A percentile compares a stretch with the other conserved stretches of the same genome.
These are phyloP conservation scores for Adenanthera pavonina DNA, from an alignment of 306 rosid genomes.

Conservation along the genomic window DNA sequence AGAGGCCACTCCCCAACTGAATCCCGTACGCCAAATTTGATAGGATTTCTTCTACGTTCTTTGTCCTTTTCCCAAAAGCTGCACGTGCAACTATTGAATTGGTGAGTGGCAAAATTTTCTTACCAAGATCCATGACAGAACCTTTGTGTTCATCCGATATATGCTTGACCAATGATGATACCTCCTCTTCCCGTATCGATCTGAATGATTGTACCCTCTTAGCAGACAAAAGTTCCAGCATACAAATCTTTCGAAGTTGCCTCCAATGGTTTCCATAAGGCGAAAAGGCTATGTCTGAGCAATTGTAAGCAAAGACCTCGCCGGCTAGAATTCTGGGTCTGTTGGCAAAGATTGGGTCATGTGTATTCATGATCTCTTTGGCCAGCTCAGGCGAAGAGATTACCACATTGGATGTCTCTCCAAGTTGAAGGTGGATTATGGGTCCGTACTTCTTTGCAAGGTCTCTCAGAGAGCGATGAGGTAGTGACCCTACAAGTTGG, in stretches of 20 bases:
- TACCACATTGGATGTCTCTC: not conserved
- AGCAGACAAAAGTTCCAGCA: not conserved
- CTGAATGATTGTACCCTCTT: not conserved
- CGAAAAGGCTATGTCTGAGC: not conserved
- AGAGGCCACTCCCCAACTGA: not conserved
- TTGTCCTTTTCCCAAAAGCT: not conserved
- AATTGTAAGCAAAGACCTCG: not conserved
- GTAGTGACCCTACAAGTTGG: not conserved
- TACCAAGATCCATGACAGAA: not conserved
- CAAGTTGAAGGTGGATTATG: not conserved
- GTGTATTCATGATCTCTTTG: not conserved
- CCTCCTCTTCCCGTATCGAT: not conserved
- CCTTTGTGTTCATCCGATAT: not conserved
- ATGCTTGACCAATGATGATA: not conserved
- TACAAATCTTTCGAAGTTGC: not conserved
- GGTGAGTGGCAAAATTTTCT: not conserved
- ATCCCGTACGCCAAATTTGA: not conserved
- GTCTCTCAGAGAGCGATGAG: not conserved
- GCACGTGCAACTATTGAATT: not conserved
- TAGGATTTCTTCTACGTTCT: not conserved
- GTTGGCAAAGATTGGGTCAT: not conserved
- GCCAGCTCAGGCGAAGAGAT: not conserved
- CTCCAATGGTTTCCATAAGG: not conserved
- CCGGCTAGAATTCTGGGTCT: not conserved
- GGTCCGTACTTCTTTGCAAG: conserved; percentile 37